Evolutionary conservation across 345 rosid genomes (phyloP).

Genomic region (Citrus sp.): DNA sequence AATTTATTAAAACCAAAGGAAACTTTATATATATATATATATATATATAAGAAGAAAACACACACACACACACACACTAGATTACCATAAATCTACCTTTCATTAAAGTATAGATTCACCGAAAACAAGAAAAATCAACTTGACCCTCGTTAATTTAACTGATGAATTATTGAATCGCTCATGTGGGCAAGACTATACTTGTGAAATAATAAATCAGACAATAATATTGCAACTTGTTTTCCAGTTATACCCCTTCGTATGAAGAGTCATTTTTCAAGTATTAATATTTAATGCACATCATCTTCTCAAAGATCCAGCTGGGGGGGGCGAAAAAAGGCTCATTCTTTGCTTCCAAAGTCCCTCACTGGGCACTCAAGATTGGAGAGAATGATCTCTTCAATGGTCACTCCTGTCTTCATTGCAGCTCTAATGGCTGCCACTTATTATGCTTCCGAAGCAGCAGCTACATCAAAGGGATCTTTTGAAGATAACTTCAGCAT

Average conservation of each 20-base stretch:
- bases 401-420: conserved; percentile 32
- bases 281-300: conserved; percentile 20
- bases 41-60: too few species aligned
- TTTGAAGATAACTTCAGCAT: conserved; percentile 88
- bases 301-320: conserved; percentile 23
- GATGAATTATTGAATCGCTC: background rate
- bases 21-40: background rate
- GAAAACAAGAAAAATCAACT: background rate
- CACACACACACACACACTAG: too few species aligned
- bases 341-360: background rate
- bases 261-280: conserved; percentile 8
- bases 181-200: background rate
- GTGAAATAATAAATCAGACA: conserved; percentile 7
- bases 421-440: conserved; percentile 34
- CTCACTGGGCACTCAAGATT: conserved; percentile 3
- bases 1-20: background rate
- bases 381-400: conserved; percentile 34
- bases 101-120: background rate
- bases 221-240: conserved; percentile 12
- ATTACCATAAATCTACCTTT: background rate
- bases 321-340: background rate
- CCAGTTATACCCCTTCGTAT: conserved; percentile 15
- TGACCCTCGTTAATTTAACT: background rate
- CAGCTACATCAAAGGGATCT: conserved; percentile 44
- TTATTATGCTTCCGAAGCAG: conserved; percentile 22